Conservation (phyloP, 1,284 basidiomycete genomes). For the Gomphus sp. region DNA sequence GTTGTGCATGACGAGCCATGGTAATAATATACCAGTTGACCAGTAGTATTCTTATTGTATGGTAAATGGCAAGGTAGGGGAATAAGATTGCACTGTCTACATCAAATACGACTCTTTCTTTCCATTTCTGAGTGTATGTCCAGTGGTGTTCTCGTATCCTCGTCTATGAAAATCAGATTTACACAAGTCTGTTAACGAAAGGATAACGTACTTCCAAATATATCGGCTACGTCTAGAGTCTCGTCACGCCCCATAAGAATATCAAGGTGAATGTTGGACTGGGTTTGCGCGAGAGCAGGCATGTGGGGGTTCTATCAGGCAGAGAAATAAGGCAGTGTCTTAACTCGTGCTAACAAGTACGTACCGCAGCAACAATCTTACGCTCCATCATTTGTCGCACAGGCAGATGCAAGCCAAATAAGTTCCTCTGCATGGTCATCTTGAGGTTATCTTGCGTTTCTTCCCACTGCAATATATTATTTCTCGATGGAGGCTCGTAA, state of each 20-base stretch:
- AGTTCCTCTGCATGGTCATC: conserved; percentile 77
- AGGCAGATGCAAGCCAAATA: conserved; percentile 83
- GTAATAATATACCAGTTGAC: neutral
- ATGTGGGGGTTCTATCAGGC: conserved; percentile 48
- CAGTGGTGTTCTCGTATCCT: conserved; percentile 40
- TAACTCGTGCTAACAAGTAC: conserved; percentile 23
- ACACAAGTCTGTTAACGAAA: neutral
- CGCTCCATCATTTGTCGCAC: conserved; percentile 91
- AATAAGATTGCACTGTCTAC: neutral
- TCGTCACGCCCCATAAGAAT: conserved; percentile 90
- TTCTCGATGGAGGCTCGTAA: neutral
- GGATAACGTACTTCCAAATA: conserved; percentile 53
- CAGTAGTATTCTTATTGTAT: neutral
- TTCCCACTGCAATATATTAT: conserved; percentile 62
- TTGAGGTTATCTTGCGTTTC: conserved; percentile 85
- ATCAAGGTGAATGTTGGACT: conserved; percentile 78
- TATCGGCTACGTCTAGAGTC: conserved; percentile 60
- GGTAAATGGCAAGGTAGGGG: neutral
- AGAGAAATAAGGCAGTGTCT: neutral
- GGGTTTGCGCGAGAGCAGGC: conserved; percentile 41
- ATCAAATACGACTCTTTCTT: conserved; percentile 50
- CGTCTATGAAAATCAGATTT: conserved; percentile 28
- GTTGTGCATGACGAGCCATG: conserved; percentile 5
- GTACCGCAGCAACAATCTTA: conserved; percentile 71
- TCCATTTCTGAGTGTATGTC: conserved; percentile 69